phyloP scores from a whole-genome alignment of 176 grass and related monocot species.

The Rhynchospora pubera region DNA sequence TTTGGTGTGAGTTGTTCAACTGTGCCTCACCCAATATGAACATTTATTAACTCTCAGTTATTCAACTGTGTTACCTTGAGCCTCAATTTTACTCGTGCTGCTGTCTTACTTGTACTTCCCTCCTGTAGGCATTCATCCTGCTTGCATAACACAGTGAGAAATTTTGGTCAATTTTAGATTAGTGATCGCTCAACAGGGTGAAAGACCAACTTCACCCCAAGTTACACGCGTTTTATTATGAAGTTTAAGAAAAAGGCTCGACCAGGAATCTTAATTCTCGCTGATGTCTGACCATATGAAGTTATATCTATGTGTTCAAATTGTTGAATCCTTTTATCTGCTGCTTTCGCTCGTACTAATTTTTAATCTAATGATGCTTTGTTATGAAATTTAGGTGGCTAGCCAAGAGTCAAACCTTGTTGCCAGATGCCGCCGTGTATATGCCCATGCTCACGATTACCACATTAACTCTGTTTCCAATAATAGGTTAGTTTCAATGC shows the following conservation, averaged over 20 bases:
- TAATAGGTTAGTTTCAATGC: constrained; percentile 47
- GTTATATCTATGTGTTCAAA: neutral
- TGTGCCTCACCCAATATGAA: neutral
- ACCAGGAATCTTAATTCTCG: neutral
- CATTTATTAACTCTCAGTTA: neutral
- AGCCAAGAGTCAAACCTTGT: constrained; percentile 69
- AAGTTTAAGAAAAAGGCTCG: neutral
- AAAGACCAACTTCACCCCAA: neutral
- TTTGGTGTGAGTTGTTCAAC: neutral
- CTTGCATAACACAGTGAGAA: neutral
- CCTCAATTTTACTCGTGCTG: neutral
- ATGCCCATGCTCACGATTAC: constrained; percentile 91
- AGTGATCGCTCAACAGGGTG: neutral
- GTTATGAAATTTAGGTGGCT: constrained; percentile 39
- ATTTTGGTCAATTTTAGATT: neutral
- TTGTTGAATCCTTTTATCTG: neutral
- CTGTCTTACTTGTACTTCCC: neutral
- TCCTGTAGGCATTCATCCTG: neutral
- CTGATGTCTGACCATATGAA: neutral
- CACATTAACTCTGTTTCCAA: constrained; percentile 94
- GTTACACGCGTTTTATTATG: neutral
- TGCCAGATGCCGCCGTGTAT: constrained; percentile 77
- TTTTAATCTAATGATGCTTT: constrained; percentile 13
- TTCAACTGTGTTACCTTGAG: neutral
- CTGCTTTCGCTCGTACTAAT: neutral